These are phyloP conservation scores for Isatis tinctoria DNA, from an alignment of 345 rosid species.

Conservation along the genomic window DNA sequence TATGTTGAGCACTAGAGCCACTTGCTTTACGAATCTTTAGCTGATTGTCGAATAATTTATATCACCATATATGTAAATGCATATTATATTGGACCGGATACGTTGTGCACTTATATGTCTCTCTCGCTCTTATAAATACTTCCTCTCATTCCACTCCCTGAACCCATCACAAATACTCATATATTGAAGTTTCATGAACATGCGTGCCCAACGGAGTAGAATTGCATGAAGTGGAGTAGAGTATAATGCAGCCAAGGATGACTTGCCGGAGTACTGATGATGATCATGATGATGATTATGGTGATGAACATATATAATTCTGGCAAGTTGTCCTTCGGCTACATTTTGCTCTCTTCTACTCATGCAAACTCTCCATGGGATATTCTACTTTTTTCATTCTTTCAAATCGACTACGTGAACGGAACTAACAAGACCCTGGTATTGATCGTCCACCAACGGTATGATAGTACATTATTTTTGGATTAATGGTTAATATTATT, in stretches of 20 bases:
- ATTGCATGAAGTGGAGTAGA: conserved; percentile 40
- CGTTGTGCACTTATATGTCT: not conserved
- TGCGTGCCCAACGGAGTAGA: conserved; percentile 17
- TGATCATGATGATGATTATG: not conserved
- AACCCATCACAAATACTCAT: conserved; percentile 16
- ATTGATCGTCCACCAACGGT: not conserved
- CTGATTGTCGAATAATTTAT: conserved; percentile 23
- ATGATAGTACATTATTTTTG: not conserved
- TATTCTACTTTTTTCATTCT: not conserved
- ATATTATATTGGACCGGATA: conserved; percentile 13
- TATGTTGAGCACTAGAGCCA: conserved; percentile 34
- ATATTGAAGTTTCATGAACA: not conserved
- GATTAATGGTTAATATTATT: not conserved
- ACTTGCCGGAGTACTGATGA: conserved; percentile 40
- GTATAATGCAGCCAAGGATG: conserved; percentile 64
- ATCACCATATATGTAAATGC: not conserved
- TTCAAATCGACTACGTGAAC: not conserved
- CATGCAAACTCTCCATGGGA: conserved; percentile 35
- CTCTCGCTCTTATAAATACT: conserved; percentile 29
- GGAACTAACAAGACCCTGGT: not conserved
- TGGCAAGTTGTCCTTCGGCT: conserved; percentile 60
- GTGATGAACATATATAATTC: not conserved
- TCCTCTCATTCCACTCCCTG: not conserved
- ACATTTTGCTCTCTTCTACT: conserved; percentile 47
- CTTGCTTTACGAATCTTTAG: conserved; percentile 29